Conservation (phyloP, 2,329 filamentous ascomycete genomes). For the Nemania diffusa region DNA sequence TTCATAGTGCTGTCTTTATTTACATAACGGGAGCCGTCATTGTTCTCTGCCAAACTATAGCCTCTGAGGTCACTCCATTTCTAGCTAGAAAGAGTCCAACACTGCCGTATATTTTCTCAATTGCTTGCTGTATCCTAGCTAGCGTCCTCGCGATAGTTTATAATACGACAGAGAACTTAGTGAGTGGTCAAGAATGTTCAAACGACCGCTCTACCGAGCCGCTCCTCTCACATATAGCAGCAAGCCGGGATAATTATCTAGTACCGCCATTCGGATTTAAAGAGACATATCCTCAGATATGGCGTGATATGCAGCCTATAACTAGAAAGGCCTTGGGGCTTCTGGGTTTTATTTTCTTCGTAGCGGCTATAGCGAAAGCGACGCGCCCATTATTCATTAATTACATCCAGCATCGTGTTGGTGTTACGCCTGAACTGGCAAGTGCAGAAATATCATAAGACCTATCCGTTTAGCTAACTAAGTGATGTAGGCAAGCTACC, state of each 20-base stretch:
- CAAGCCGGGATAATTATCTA: neutral
- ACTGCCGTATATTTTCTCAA: slow-evolving; percentile 2
- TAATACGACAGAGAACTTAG: neutral
- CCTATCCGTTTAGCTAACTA: neutral
- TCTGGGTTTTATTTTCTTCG: slow-evolving; percentile 7
- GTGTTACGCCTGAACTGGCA: neutral
- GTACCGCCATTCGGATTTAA: neutral
- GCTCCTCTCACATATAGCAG: slow-evolving; percentile 1
- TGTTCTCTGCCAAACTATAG: slow-evolving; percentile 15
- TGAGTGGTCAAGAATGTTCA: neutral
- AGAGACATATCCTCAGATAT: neutral
- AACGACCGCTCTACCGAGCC: slow-evolving; percentile 7
- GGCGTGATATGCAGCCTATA: neutral
- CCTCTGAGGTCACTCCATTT: slow-evolving; percentile 9
- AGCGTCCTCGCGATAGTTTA: neutral
- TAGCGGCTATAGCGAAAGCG: slow-evolving; percentile 24
- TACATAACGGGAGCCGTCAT: slow-evolving; percentile 19
- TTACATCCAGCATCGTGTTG: slow-evolving; percentile 24
- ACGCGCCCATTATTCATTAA: slow-evolving; percentile 23
- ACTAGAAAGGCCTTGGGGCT: neutral
- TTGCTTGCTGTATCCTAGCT: slow-evolving; percentile 12
- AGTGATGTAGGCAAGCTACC: slow-evolving; percentile 5
- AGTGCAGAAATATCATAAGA: neutral
- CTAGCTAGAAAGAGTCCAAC: slow-evolving; percentile 2
- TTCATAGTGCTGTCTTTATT: slow-evolving; percentile 5